These are phyloP conservation scores for Eruca vesicaria DNA, from an alignment of 441 rosid genomes.

Conservation along the genomic window DNA sequence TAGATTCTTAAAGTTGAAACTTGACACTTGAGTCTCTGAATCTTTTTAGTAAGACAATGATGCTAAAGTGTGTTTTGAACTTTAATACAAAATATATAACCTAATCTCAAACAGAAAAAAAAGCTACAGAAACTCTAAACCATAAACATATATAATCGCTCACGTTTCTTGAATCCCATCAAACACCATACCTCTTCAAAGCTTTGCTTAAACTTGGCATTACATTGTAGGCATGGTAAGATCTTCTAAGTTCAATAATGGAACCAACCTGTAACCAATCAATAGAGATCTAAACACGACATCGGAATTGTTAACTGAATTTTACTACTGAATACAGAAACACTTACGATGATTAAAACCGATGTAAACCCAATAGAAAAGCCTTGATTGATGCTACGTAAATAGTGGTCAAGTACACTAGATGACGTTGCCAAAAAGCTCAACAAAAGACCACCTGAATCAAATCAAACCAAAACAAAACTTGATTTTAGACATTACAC, in stretches of 20 bases:
- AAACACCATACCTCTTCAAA: slow-evolving; percentile 76
- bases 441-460: slow-evolving; percentile 78
- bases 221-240: slow-evolving; percentile 93
- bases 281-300: background rate
- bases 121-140: slow-evolving; percentile 16
- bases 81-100: slow-evolving; percentile 15
- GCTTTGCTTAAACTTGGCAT: slow-evolving; percentile 98
- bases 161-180: slow-evolving; percentile 10
- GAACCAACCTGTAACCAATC: slow-evolving; percentile 73
- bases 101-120: slow-evolving; percentile 20
- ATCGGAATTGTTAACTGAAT: background rate
- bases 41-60: background rate
- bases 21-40: background rate
- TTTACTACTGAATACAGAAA: background rate
- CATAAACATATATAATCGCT: slow-evolving; percentile 11
- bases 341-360: slow-evolving; percentile 77
- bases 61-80: background rate
- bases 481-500: slow-evolving; percentile 3
- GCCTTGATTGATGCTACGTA: slow-evolving; percentile 78
- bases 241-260: slow-evolving; percentile 91
- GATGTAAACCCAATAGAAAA: slow-evolving; percentile 93
- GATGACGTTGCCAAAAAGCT: slow-evolving; percentile 89
- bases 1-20: background rate
- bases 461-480: slow-evolving; percentile 4
- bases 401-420: slow-evolving; percentile 74